phyloP scores from a whole-genome alignment of 805 yeast species.

The Wickerhamomyces xylosicus region DNA sequence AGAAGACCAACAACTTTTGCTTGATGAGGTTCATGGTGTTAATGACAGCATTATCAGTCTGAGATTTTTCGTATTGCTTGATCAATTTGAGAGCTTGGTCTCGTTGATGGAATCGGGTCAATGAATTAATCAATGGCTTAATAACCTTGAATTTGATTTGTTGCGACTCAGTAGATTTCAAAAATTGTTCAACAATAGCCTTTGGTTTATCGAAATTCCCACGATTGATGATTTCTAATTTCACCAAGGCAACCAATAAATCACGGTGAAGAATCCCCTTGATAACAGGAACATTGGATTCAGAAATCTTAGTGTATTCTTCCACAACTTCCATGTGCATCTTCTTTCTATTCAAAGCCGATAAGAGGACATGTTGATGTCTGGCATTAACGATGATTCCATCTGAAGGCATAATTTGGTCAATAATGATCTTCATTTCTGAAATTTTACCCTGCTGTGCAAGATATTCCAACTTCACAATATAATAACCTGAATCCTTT shows the following conservation, averaged over 20 bases:
- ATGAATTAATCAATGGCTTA: slow-evolving; percentile 24
- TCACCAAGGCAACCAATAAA: slow-evolving; percentile 22
- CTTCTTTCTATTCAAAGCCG: slow-evolving; percentile 17
- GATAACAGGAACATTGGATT: slow-evolving; percentile 12
- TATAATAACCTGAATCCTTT: neutral
- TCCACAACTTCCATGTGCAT: slow-evolving; percentile 19
- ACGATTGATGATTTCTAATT: slow-evolving; percentile 17
- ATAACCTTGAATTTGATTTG: slow-evolving; percentile 23
- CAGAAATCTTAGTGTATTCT: slow-evolving; percentile 19
- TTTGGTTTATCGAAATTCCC: slow-evolving; percentile 21
- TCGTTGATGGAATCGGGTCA: slow-evolving; percentile 22
- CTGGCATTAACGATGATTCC: slow-evolving; percentile 8
- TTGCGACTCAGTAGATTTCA: slow-evolving; percentile 18
- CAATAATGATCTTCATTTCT: neutral
- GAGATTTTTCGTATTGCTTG: slow-evolving; percentile 20
- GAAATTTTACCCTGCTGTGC: neutral
- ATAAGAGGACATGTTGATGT: slow-evolving; percentile 23
- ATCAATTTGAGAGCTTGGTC: slow-evolving; percentile 23
- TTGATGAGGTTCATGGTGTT: slow-evolving; percentile 18
- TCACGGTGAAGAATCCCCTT: slow-evolving; percentile 20
- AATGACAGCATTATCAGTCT: slow-evolving; percentile 16
- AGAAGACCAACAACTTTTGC: slow-evolving; percentile 21
- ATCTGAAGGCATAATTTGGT: slow-evolving; percentile 1
- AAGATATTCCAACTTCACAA: neutral
- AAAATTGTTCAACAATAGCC: slow-evolving; percentile 20